Evolutionary conservation across 2,329 filamentous ascomycete genomes (phyloP).

Genomic region (Diaporthe vexans): DNA sequence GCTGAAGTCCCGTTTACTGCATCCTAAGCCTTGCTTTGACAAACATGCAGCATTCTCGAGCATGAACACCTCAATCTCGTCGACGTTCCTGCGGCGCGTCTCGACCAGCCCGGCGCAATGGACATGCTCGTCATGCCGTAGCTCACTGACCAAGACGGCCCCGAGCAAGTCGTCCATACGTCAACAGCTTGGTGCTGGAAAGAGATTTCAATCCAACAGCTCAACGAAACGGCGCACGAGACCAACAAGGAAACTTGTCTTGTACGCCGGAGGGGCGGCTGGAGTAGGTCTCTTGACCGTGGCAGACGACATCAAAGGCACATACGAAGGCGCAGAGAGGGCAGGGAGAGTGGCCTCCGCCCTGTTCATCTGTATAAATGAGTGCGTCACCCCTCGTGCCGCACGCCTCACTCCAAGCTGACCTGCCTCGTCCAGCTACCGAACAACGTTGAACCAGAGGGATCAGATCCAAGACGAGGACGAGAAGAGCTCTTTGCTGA

Average conservation of each 20-base stretch:
- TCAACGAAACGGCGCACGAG: conserved; percentile 31
- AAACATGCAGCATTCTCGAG: conserved; percentile 21
- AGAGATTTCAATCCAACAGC: conserved; percentile 31
- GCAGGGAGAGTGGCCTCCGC: conserved; percentile 83
- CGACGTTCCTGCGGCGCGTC: conserved; percentile 37
- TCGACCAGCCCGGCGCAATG: conserved; percentile 33
- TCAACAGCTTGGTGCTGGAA: conserved; percentile 21
- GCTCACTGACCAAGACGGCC: conserved; percentile 9
- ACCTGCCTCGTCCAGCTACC: conserved; percentile 75
- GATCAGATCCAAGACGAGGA: conserved; percentile 73
- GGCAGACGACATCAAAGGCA: conserved; percentile 80
- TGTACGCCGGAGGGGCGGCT: conserved; percentile 66
- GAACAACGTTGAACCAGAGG: conserved; percentile 81
- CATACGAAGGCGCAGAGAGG: conserved; percentile 81
- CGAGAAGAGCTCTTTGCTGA: conserved; percentile 77
- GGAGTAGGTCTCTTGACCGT: conserved; percentile 67
- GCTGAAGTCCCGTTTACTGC: background rate
- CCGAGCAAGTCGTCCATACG: background rate
- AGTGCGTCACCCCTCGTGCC: conserved; percentile 67
- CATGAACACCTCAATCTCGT: conserved; percentile 39
- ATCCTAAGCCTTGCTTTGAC: background rate
- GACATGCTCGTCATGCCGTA: conserved; percentile 40
- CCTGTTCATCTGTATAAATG: conserved; percentile 87
- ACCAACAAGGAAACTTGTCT: conserved; percentile 54
- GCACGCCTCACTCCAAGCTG: conserved; percentile 18